These are phyloP conservation scores for Colletotrichum horii DNA, from an alignment of 2,329 filamentous ascomycete species.

Conservation along the genomic window DNA sequence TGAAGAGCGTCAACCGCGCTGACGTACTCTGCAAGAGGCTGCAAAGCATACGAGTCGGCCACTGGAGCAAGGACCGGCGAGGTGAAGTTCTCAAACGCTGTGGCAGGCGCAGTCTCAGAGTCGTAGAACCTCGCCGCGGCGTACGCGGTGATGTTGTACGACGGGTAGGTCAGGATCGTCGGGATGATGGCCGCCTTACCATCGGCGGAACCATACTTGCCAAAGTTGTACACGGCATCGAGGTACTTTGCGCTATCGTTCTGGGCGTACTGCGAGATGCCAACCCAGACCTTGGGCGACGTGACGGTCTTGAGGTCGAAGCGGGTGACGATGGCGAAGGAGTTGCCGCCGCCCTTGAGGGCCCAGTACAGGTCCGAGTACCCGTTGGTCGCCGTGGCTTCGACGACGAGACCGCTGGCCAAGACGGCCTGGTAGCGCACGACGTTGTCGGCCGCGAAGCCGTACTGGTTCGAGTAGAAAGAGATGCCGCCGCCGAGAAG, in stretches of 20 bases:
- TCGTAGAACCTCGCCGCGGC: conserved; percentile 21
- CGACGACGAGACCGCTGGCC: conserved; percentile 40
- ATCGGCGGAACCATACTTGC: conserved; percentile 15
- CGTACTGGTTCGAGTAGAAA: conserved; percentile 33
- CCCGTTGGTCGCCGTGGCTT: conserved; percentile 34
- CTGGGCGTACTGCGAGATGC: conserved; percentile 16
- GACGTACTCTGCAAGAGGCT: conserved; percentile 18
- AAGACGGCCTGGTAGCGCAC: conserved; percentile 47
- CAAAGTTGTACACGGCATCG: conserved; percentile 25
- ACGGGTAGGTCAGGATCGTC: conserved; percentile 19
- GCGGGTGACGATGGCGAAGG: conserved; percentile 40
- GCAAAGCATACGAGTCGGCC: conserved; percentile 7
- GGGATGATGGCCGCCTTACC: conserved; percentile 23
- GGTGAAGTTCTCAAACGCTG: conserved; percentile 23
- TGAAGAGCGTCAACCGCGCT: conserved; percentile 19
- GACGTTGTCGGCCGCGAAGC: conserved; percentile 32
- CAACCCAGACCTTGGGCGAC: conserved; percentile 8
- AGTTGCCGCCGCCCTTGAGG: conserved; percentile 38
- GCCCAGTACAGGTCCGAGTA: conserved; percentile 40
- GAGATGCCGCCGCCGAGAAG: conserved; percentile 37
- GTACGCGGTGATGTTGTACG: conserved; percentile 18
- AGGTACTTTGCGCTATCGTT: conserved; percentile 11
- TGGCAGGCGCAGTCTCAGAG: background rate
- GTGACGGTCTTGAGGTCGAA: conserved; percentile 29
- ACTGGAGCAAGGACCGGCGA: conserved; percentile 16